Evolutionary conservation across 495 filamentous ascomycete species (phyloP).

Genomic region (Tuber calosporum): DNA sequence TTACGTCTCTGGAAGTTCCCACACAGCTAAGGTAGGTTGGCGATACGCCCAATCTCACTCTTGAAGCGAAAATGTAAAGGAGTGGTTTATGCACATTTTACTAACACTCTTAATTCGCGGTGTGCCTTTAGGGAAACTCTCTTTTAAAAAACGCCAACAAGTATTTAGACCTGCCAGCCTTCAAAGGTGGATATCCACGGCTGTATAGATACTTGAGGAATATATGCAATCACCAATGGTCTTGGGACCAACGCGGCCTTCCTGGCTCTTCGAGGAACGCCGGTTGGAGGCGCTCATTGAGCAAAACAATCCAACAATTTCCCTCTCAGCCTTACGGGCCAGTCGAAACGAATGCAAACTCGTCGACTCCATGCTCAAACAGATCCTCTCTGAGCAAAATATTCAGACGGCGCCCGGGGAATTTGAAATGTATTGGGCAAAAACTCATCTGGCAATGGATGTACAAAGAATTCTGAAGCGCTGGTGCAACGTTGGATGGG

Average conservation of each 20-base stretch:
- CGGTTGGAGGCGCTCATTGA: constrained; percentile 23
- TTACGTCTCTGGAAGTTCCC: background rate
- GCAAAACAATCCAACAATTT: constrained; percentile 9
- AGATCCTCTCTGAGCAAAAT: constrained; percentile 18
- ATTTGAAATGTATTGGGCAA: constrained; percentile 30
- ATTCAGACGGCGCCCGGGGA: constrained; percentile 18
- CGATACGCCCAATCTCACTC: background rate
- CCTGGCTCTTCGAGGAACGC: constrained; percentile 22
- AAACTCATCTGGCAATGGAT: constrained; percentile 35
- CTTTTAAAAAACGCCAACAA: background rate
- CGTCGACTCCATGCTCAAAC: constrained; percentile 22
- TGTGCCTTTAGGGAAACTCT: background rate
- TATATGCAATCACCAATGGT: constrained; percentile 7
- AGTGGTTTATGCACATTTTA: background rate
- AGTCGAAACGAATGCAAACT: constrained; percentile 27
- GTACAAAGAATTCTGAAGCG: constrained; percentile 31
- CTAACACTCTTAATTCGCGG: background rate
- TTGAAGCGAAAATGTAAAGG: background rate
- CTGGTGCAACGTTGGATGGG: constrained; percentile 30
- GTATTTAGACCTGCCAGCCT: background rate
- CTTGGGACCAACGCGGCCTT: constrained; percentile 18
- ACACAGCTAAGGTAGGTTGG: background rate
- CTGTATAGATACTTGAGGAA: background rate
- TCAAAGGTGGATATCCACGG: background rate
- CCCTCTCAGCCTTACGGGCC: constrained; percentile 12